phyloP scores from a whole-genome alignment of 331 rosid species.

The Acacia pycnantha region DNA sequence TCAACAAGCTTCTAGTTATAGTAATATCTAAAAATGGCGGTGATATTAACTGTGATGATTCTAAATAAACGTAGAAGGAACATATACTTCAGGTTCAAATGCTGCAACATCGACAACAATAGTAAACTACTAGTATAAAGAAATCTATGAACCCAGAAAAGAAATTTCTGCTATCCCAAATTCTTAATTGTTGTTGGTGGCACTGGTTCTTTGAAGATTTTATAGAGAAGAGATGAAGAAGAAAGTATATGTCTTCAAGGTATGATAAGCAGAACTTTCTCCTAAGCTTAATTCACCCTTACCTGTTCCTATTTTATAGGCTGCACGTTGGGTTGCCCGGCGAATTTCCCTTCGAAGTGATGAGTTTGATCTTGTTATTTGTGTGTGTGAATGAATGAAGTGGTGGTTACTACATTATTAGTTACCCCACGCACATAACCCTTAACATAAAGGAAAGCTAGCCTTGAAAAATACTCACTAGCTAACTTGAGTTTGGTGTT shows the following conservation, averaged over 20 bases:
- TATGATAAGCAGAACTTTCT: too few species aligned
- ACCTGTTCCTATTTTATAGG: too few species aligned
- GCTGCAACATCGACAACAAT: background rate
- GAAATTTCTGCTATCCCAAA: background rate
- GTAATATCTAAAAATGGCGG: background rate
- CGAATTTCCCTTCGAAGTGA: too few species aligned
- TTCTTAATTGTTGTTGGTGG: background rate
- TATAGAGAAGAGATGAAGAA: background rate
- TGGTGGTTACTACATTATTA: too few species aligned
- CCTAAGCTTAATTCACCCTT: too few species aligned
- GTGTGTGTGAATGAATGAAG: too few species aligned
- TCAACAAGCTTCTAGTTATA: background rate
- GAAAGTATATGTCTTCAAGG: background rate
- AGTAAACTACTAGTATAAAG: background rate
- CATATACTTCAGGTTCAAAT: background rate
- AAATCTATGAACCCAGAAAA: background rate
- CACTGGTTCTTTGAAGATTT: background rate
- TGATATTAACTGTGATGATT: background rate
- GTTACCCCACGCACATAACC: too few species aligned
- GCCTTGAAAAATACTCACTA: too few species aligned
- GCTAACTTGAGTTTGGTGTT: background rate
- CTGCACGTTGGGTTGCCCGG: too few species aligned
- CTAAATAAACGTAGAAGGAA: background rate
- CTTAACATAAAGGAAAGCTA: too few species aligned
- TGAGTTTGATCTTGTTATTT: too few species aligned